Evolutionary conservation across 805 yeast genomes (phyloP).

Genomic region (Metschnikowia orientalis): DNA sequence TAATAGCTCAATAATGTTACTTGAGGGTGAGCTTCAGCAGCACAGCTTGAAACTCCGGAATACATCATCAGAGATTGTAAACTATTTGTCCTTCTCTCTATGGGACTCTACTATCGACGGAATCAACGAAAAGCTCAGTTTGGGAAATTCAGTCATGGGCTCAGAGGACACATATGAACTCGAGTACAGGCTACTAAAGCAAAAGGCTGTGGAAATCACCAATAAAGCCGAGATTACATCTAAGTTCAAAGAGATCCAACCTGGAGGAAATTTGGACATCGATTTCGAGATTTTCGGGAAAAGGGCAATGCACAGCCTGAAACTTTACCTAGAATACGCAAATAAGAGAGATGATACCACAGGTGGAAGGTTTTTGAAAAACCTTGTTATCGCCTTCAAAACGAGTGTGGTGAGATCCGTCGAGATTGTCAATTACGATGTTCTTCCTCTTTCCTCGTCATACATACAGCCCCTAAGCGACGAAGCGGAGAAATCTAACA

Average conservation of each 20-base stretch:
- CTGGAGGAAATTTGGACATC: conserved; percentile 40
- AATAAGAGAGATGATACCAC: conserved; percentile 24
- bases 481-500: conserved; percentile 16
- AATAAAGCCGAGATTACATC: conserved; percentile 41
- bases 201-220: conserved; percentile 52
- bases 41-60: conserved; percentile 55
- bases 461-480: conserved; percentile 18
- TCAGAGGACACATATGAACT: conserved; percentile 68
- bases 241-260: conserved; percentile 35
- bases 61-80: conserved; percentile 51
- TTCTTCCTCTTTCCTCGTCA: conserved; percentile 50
- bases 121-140: conserved; percentile 50
- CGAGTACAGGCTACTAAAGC: conserved; percentile 60
- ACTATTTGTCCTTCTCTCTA: conserved; percentile 56
- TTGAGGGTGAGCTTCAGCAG: conserved; percentile 67
- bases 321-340: conserved; percentile 60
- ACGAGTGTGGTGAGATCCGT: conserved; percentile 69
- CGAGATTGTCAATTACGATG: conserved; percentile 71
- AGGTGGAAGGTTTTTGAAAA: conserved; percentile 40
- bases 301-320: conserved; percentile 65
- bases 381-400: conserved; percentile 62
- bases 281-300: conserved; percentile 65
- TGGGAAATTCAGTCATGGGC: conserved; percentile 24
- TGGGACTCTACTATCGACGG: conserved; percentile 72
- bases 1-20: conserved; percentile 66